A percentile compares a stretch with the other conserved stretches of the same genome.
These are phyloP conservation scores for Exophiala sp. DNA, from an alignment of 2,329 filamentous ascomycete species.

Conservation along the genomic window DNA sequence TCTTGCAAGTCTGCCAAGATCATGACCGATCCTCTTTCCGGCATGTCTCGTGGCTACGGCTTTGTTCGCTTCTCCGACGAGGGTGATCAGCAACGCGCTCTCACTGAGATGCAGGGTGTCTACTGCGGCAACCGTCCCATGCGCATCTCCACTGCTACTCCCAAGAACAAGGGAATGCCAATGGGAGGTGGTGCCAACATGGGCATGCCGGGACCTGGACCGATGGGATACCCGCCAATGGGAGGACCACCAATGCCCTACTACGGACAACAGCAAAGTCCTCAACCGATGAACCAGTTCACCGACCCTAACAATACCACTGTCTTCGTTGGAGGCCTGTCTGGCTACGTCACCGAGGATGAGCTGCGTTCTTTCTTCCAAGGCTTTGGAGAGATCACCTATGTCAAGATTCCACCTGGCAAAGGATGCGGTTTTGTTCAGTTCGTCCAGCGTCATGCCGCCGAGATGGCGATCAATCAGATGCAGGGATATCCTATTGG, in stretches of 20 bases:
- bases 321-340: slow-evolving; percentile 94
- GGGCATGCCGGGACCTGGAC: slow-evolving; percentile 49
- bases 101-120: slow-evolving; percentile 97
- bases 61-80: slow-evolving; percentile 97
- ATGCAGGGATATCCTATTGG: slow-evolving; percentile 99
- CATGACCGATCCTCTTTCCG: slow-evolving; percentile 97
- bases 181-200: slow-evolving; percentile 46
- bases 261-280: slow-evolving; percentile 71
- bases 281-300: slow-evolving; percentile 96
- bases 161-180: slow-evolving; percentile 70
- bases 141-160: slow-evolving; percentile 95
- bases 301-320: slow-evolving; percentile 99
- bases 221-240: slow-evolving; percentile 62
- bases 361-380: slow-evolving; percentile 99
- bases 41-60: slow-evolving; percentile 94
- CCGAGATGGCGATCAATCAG: slow-evolving; percentile 99
- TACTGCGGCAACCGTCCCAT: slow-evolving; percentile 98
- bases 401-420: slow-evolving; percentile 98
- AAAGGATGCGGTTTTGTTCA: slow-evolving; percentile 99
- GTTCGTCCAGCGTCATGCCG: slow-evolving; percentile 96
- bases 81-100: slow-evolving; percentile 88
- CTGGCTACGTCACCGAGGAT: slow-evolving; percentile 96
- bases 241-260: slow-evolving; percentile 62
- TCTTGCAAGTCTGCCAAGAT: slow-evolving; percentile 99
- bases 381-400: slow-evolving; percentile 98